These are phyloP conservation scores for Ogataea paradorogensis DNA, from an alignment of 805 yeast genomes.

Conservation along the genomic window DNA sequence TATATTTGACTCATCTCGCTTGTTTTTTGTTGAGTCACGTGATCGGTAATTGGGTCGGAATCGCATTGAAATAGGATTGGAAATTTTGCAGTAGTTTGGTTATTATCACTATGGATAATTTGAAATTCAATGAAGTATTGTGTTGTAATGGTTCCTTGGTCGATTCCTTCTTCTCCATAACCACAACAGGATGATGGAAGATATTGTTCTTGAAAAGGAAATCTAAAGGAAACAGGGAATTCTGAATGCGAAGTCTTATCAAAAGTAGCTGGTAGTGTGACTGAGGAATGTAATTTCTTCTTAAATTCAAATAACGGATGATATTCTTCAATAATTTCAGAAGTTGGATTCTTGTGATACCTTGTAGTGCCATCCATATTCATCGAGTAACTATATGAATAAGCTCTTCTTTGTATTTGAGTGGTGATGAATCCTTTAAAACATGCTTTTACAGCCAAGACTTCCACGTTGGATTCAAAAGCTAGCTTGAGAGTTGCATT, in stretches of 20 bases:
- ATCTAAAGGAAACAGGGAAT: constrained; percentile 12
- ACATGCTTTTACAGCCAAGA: constrained; percentile 10
- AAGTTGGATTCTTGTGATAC: constrained; percentile 4
- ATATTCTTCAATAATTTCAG: constrained; percentile 6
- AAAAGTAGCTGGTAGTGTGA: background rate
- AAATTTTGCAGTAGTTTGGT: constrained; percentile 8
- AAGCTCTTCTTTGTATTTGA: constrained; percentile 7
- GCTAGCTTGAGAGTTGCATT: constrained; percentile 13
- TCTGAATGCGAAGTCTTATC: constrained; percentile 1
- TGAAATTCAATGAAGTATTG: constrained; percentile 16
- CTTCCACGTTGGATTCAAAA: constrained; percentile 5
- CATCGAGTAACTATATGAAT: constrained; percentile 8
- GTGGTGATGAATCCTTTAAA: constrained; percentile 14
- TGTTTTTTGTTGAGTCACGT: background rate
- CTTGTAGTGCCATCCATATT: constrained; percentile 16
- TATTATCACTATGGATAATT: constrained; percentile 1
- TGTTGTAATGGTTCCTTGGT: constrained; percentile 13
- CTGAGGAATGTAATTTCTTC: background rate
- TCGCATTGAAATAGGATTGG: constrained; percentile 15
- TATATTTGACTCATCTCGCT: constrained; percentile 4
- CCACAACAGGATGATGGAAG: constrained; percentile 18
- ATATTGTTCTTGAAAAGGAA: constrained; percentile 15
- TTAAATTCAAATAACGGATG: constrained; percentile 12
- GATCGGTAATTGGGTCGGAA: constrained; percentile 10
- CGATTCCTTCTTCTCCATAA: constrained; percentile 13